These are phyloP conservation scores for Vitis hybrid DNA, from an alignment of 177 flowering plant genomes.

Conservation along the genomic window DNA sequence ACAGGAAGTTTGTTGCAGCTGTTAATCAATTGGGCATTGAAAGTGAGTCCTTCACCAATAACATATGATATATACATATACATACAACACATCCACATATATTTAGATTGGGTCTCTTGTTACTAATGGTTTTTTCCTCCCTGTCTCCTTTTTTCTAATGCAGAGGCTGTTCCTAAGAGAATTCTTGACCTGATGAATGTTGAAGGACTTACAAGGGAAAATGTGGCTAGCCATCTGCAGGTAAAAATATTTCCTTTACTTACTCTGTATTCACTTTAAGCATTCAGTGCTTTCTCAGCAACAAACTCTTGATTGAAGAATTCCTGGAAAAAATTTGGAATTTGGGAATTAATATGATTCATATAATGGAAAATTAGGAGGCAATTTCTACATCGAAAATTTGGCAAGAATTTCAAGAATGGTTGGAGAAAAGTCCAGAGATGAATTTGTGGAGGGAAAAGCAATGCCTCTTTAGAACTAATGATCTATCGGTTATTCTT, in stretches of 20 bases:
- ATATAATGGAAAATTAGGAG: not conserved
- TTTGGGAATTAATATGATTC: not conserved
- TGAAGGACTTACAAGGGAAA: conserved; percentile 87
- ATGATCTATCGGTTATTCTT: too few species aligned
- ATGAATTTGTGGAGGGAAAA: not conserved
- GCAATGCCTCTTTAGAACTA: not conserved
- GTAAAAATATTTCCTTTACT: conserved; percentile 26
- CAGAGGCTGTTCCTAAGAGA: conserved; percentile 97
- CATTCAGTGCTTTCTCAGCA: not conserved
- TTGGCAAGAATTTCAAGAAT: not conserved
- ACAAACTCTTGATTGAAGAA: not conserved
- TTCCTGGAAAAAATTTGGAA: not conserved
- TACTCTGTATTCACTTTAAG: not conserved
- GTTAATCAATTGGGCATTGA: conserved; percentile 86
- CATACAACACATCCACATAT: too few species aligned
- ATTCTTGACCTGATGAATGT: conserved; percentile 92
- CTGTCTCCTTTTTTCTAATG: conserved; percentile 12
- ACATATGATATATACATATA: not conserved
- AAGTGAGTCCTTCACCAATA: conserved; percentile 49
- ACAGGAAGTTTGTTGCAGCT: conserved; percentile 83
- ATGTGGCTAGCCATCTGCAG: conserved; percentile 99
- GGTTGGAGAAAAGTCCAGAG: not conserved
- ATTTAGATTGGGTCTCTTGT: too few species aligned
- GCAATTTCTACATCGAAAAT: not conserved
- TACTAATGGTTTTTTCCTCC: not conserved